Percentiles rank a stretch among this genome's conserved stretches.
These are phyloP conservation scores for Penicillium sp. DNA, from an alignment of 2,329 filamentous ascomycete genomes.

Conservation along the genomic window DNA sequence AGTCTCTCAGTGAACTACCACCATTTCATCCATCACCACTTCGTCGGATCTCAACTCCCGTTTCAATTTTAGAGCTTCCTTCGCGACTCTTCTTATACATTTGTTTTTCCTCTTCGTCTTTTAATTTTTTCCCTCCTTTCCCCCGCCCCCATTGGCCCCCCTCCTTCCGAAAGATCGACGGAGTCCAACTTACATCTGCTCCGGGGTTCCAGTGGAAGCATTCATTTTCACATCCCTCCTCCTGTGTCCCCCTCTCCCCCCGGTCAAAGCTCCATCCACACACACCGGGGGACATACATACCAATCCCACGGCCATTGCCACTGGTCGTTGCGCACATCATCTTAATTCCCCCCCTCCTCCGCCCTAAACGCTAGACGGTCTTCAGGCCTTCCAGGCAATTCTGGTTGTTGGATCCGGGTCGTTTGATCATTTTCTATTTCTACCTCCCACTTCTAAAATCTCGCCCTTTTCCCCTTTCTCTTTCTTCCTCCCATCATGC, in stretches of 20 bases:
- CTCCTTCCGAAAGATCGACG: constrained; percentile 4
- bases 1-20: neutral
- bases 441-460: neutral
- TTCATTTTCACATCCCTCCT: neutral
- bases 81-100: neutral
- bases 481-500: constrained; percentile 33
- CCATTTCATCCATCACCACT: neutral
- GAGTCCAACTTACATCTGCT: constrained; percentile 18
- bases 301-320: neutral
- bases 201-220: constrained; percentile 16
- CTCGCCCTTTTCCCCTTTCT: constrained; percentile 18
- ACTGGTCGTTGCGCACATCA: constrained; percentile 14
- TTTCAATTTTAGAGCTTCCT: neutral
- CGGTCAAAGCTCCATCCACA: constrained; percentile 1
- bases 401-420: neutral
- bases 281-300: neutral
- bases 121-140: neutral
- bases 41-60: neutral
- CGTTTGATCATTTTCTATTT: neutral
- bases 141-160: constrained; percentile 16
- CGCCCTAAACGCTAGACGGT: constrained; percentile 14
- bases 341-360: constrained; percentile 7
- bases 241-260: neutral
- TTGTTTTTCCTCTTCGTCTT: neutral
- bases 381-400: neutral